Conservation (phyloP, 177 flowering plant species). For the Telopea speciosissima region DNA sequence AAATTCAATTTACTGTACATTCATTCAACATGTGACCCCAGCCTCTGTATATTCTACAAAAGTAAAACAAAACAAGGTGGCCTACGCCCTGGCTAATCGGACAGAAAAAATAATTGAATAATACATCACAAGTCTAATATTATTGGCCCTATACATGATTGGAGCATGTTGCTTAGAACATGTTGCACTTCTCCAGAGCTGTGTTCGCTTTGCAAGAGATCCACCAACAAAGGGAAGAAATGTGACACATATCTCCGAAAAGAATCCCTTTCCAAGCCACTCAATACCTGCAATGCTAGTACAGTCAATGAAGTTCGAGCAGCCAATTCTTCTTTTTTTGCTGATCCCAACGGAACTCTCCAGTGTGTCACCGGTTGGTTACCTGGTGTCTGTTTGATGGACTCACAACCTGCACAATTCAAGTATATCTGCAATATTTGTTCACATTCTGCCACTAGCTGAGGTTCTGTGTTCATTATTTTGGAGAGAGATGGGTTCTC, state of each 20-base stretch:
- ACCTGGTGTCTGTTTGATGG: constrained; percentile 14
- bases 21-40: not conserved
- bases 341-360: constrained; percentile 72
- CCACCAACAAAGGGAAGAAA: constrained; percentile 72
- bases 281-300: constrained; percentile 50
- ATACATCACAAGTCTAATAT: constrained; percentile 41
- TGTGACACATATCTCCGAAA: constrained; percentile 49
- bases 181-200: constrained; percentile 76
- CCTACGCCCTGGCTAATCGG: not conserved
- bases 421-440: constrained; percentile 64
- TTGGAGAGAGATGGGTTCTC: constrained; percentile 37
- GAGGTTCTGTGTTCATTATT: constrained; percentile 53
- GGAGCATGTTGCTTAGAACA: constrained; percentile 59
- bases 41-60: not conserved
- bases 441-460: constrained; percentile 56
- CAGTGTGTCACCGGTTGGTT: constrained; percentile 36
- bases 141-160: constrained; percentile 79
- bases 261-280: constrained; percentile 42
- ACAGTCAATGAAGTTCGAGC: constrained; percentile 64
- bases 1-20: not conserved
- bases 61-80: not conserved
- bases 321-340: constrained; percentile 81
- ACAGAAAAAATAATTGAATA: too few species aligned
- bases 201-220: constrained; percentile 82
- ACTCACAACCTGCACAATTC: constrained; percentile 39